These are phyloP conservation scores for Knufia petricola DNA, from an alignment of 2,329 filamentous ascomycete species.

Conservation along the genomic window DNA sequence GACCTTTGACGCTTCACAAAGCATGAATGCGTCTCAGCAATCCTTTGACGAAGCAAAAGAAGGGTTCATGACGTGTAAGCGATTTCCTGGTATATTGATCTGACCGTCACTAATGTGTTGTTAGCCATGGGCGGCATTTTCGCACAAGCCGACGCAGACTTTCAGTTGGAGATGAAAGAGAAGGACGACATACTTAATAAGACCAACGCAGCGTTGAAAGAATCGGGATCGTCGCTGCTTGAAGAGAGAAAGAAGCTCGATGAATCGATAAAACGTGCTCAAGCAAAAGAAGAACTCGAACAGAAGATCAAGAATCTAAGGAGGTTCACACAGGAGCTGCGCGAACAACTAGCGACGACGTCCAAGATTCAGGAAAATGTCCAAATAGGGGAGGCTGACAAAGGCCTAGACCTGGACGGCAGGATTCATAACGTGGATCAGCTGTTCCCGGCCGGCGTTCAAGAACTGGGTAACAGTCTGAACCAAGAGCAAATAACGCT, in stretches of 20 bases:
- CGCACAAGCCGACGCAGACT: constrained; percentile 65
- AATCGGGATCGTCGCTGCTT: constrained; percentile 67
- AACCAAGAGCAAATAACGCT: constrained; percentile 34
- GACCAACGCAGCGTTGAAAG: constrained; percentile 70
- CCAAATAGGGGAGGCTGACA: constrained; percentile 40
- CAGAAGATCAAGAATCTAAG: constrained; percentile 70
- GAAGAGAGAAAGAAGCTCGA: constrained; percentile 68
- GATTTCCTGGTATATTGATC: not conserved
- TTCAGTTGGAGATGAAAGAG: constrained; percentile 67
- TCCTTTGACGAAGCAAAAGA: constrained; percentile 38
- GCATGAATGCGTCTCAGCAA: constrained; percentile 30
- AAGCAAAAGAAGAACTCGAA: constrained; percentile 54
- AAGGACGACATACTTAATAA: constrained; percentile 78
- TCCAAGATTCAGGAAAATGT: constrained; percentile 31
- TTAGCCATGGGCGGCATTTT: constrained; percentile 74
- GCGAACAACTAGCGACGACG: constrained; percentile 36
- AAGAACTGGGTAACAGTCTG: constrained; percentile 22
- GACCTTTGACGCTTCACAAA: constrained; percentile 33
- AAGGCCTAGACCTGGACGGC: constrained; percentile 30
- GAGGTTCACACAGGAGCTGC: constrained; percentile 61
- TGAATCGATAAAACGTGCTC: constrained; percentile 54
- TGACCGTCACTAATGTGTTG: constrained; percentile 30
- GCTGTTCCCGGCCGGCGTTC: constrained; percentile 30
- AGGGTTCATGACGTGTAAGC: constrained; percentile 36
- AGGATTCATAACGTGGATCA: constrained; percentile 28